Evolutionary conservation across 2,329 filamentous ascomycete species (phyloP).

Genomic region (Fusarium sambucinum): DNA sequence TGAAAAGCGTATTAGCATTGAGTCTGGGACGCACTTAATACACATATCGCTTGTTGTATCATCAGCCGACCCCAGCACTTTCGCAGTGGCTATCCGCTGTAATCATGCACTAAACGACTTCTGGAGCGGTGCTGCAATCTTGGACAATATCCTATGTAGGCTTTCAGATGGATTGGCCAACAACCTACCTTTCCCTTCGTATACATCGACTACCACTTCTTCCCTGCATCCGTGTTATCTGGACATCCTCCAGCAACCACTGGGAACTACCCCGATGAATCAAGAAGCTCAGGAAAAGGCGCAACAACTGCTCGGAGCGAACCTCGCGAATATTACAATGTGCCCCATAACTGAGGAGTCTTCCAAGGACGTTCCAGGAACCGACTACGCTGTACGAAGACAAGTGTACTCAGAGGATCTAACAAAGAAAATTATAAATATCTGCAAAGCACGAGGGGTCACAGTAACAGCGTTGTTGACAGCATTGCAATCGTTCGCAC

Average conservation of each 20-base stretch:
- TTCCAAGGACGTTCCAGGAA: neutral
- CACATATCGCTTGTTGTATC: neutral
- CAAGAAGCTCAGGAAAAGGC: neutral
- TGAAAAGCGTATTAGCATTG: conserved; percentile 3
- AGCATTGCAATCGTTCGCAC: conserved; percentile 2
- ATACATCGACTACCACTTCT: neutral
- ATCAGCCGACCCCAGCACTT: neutral
- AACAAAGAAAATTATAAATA: neutral
- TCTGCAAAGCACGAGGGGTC: neutral
- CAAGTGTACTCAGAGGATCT: neutral
- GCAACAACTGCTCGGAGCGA: conserved; percentile 8
- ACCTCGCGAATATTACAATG: conserved; percentile 3
- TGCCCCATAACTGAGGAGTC: conserved; percentile 6
- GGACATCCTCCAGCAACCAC: neutral
- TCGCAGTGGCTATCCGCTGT: conserved; percentile 4
- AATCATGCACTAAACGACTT: conserved; percentile 19
- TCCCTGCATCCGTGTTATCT: conserved; percentile 7
- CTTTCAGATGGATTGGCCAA: neutral
- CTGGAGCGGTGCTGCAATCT: conserved; percentile 6
- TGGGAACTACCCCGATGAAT: neutral
- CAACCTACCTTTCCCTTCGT: neutral
- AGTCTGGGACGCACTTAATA: conserved; percentile 4
- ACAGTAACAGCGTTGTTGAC: conserved; percentile 8
- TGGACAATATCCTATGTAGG: neutral
- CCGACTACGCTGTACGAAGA: neutral